These are phyloP conservation scores for Coemansia sp. DNA, from an alignment of 192 early-diverging fungal species.

Conservation along the genomic window DNA sequence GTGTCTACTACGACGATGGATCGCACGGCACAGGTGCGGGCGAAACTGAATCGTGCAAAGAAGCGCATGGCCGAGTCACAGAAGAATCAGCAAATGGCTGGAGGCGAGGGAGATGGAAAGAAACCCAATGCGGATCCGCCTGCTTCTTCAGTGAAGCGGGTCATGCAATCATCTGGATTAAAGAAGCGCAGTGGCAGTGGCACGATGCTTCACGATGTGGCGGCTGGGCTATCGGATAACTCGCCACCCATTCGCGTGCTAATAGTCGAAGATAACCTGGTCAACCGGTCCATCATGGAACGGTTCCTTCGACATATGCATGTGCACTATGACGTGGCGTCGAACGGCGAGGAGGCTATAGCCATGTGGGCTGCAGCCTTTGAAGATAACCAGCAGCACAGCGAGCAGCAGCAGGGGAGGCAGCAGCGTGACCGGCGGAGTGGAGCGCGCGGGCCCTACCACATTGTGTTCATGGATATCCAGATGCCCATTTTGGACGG, in stretches of 20 bases:
- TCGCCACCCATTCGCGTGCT: conserved; percentile 64
- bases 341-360: conserved; percentile 78
- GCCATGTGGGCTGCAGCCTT: conserved; percentile 63
- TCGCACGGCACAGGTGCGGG: conserved; percentile 31
- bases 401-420: not conserved
- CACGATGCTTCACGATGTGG: not conserved
- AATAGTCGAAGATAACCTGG: conserved; percentile 76
- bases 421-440: no score
- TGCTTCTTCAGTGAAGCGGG: conserved; percentile 1
- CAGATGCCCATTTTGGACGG: conserved; percentile 90
- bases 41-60: conserved; percentile 33
- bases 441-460: conserved; percentile 41
- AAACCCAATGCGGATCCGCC: no score
- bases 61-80: conserved; percentile 30
- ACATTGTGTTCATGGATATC: conserved; percentile 82
- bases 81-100: conserved; percentile 13
- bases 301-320: conserved; percentile 69
- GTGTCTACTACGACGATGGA: no score
- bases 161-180: no score
- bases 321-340: conserved; percentile 71
- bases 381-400: conserved; percentile 8
- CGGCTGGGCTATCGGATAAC: not conserved
- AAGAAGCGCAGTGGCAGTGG: not conserved
- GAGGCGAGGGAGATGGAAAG: no score
- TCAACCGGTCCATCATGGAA: conserved; percentile 70